Evolutionary conservation across 345 rosid genomes (phyloP).

Genomic region (Citrus reticulata): DNA sequence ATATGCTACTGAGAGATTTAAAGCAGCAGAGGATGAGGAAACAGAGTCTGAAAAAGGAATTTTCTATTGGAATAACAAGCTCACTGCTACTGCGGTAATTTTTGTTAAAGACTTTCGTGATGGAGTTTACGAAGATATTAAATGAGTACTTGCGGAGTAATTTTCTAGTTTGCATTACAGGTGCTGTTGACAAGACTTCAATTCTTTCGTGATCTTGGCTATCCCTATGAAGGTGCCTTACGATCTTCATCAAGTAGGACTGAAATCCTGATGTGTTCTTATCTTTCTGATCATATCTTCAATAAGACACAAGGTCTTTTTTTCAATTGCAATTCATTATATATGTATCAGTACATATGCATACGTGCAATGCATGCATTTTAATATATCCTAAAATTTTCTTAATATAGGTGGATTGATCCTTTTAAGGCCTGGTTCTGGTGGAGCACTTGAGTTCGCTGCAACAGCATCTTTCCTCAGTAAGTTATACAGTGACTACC

Average conservation of each 20-base stretch:
- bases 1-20: constrained; percentile 32
- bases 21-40: constrained; percentile 38
- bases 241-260: constrained; percentile 30
- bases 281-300: constrained; percentile 31
- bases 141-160: background rate
- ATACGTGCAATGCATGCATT: background rate
- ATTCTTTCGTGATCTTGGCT: constrained; percentile 51
- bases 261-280: constrained; percentile 40
- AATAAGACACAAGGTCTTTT: constrained; percentile 36
- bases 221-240: constrained; percentile 36
- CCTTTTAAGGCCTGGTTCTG: constrained; percentile 32
- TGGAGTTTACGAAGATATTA: background rate
- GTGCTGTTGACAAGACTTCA: constrained; percentile 45
- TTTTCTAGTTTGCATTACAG: constrained; percentile 19
- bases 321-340: background rate
- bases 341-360: background rate
- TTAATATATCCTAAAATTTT: background rate
- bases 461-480: constrained; percentile 56
- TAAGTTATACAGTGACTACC: constrained; percentile 58
- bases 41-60: constrained; percentile 31
- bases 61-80: constrained; percentile 65
- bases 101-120: background rate
- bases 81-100: constrained; percentile 44
- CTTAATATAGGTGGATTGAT: constrained; percentile 50
- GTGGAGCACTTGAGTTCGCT: constrained; percentile 42